Evolutionary conservation across 2,329 filamentous ascomycete genomes (phyloP), one percentile per base, ranked within the genome.

Genomic region (Diaporthe citri): DNA sequence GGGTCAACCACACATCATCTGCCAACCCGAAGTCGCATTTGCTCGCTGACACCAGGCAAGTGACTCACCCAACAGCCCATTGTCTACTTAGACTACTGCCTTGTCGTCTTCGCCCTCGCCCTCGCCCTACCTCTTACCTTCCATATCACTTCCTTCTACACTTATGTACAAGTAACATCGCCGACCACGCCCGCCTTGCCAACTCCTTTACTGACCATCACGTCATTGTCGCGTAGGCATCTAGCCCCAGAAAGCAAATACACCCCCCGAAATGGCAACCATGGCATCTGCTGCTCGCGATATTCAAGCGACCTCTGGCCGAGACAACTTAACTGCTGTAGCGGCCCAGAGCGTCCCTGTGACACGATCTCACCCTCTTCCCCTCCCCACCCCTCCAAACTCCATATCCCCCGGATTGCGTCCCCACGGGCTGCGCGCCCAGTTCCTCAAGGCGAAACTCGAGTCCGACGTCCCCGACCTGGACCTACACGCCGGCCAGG

Each of bases 301-400:
- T 89, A 92, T 92, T 86, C 88, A 88, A 82, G 88, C 88, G 88
- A 86, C 88, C 87, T 88, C 86, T 86, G 83, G 83, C 87, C 90
- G 90, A 92, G 91, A 93, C 90, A 90, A 90, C 90, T 93, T 93
- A 84, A 86, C 90, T 92, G 91, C 86, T 92, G 91, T 92, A 92
- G 90, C 90, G 88, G 90, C 90, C 85, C 88, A 88, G 87, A 90
- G 89, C 80, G 89, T 91, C 84, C 86, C 89, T 88, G 87, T 90
- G 89, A 90, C 90, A 86, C 87, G 85, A 85, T 84, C 86, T 86
- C 88, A 89, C 80, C 88, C 91, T 83, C 91, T 97, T 81, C 94
- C 93, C 83, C 91, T 98, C 81, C 95, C 94, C 77, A 98, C 96
- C 83, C 96, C 96, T 82, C 96, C 96, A 76, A 97, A 96, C 88